Base-by-base conservation (phyloP, 1,284 basidiomycete genomes). In the Fomitopsis betulina region DNA sequence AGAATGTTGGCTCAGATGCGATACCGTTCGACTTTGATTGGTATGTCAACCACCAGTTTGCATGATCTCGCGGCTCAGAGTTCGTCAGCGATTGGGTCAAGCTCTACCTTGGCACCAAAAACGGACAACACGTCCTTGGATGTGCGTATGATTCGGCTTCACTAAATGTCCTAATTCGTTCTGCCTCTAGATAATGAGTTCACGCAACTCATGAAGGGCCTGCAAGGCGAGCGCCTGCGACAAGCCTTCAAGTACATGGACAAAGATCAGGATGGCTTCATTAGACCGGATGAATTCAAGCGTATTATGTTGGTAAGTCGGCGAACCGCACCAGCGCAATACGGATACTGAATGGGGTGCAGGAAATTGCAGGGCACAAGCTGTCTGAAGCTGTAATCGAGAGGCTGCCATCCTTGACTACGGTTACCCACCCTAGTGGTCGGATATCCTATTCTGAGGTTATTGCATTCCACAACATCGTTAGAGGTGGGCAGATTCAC, bases 1-100 rank as follows among this genome's bases (percentile, higher is more conserved):
- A 86, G 59, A 94, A 91, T 69, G 83, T 95, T 56, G 87, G 86
- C 33, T 77, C 85, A 27, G 88, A 91, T 64, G 82, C 89, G 52
- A 93, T 97, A 68, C 95, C 95, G 47, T 98, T 98, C 74, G 85
- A 97, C 75, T 97, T 96, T 74, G 91, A 96, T 72, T 91, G 89
- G 89, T 91, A 63, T 63, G 82, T 63, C 23, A 39, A 57, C 12
- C 40, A 51, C 25, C 12, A 10, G 30, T 43, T 43, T 58, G 62
- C 45, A 64, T 37, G 9, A 52, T 19, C n/a, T 32, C 21, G 38
- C 38, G 51, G 17, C 32, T 58, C 60, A 15, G 37, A 9, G 2
- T 17, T 40, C 30, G 4, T 15, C 60, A 92, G 91, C 68, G 91
- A 94, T 70, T 98, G 95, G 95, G 85, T 96, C 64, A 95, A 94